Conservation (phyloP, 2,329 filamentous ascomycete genomes). For the Colletotrichum sp. region DNA sequence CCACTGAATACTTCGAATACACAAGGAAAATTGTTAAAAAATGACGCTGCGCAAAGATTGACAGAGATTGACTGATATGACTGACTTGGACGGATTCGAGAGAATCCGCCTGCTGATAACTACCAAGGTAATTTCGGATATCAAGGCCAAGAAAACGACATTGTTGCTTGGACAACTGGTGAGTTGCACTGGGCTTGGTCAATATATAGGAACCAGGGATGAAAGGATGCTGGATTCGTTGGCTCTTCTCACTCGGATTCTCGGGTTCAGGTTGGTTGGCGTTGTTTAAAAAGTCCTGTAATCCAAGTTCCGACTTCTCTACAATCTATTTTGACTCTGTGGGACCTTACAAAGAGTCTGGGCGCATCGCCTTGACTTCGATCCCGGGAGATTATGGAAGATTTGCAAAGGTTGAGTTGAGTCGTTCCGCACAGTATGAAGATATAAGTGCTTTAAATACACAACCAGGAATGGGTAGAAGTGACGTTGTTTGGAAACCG, state of each 20-base stretch:
- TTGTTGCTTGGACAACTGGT: background rate
- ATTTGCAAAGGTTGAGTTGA: background rate
- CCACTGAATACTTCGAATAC: background rate
- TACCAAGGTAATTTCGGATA: background rate
- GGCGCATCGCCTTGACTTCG: background rate
- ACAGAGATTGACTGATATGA: background rate
- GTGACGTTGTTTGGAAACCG: background rate
- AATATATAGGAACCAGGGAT: background rate
- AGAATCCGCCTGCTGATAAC: background rate
- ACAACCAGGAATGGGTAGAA: background rate
- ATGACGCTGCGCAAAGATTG: background rate
- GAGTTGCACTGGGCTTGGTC: background rate
- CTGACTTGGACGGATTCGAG: background rate
- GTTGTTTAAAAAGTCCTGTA: background rate
- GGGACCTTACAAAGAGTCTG: background rate
- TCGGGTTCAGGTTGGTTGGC: background rate
- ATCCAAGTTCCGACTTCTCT: background rate
- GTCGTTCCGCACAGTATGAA: background rate
- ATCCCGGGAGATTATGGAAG: background rate
- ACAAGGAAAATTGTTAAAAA: background rate
- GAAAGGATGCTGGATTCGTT: background rate
- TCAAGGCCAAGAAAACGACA: background rate
- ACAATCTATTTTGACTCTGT: background rate
- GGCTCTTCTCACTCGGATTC: background rate
- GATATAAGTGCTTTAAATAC: background rate